Evolutionary conservation across 2,329 filamentous ascomycete species (phyloP).

Genomic region (Sclerotinia sclerotiorum): DNA sequence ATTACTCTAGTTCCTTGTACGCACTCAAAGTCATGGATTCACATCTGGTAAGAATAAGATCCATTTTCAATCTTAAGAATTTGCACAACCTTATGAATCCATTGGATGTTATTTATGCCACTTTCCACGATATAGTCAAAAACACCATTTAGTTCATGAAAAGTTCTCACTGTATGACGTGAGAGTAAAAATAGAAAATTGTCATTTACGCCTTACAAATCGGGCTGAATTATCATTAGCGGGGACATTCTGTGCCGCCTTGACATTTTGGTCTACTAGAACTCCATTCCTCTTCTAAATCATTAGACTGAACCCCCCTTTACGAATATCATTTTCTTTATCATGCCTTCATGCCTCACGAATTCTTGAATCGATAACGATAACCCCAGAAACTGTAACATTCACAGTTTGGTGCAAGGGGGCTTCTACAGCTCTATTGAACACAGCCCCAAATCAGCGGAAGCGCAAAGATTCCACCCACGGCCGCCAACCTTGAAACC

Average conservation of each 20-base stretch:
- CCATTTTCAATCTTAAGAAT: too few relatives aligned
- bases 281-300: conserved; percentile 18
- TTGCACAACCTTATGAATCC: not conserved
- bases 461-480: conserved; percentile 25
- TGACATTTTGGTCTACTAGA: conserved; percentile 13
- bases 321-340: conserved; percentile 19
- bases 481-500: conserved; percentile 25
- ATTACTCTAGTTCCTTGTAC: not conserved
- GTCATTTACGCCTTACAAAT: not conserved
- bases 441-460: conserved; percentile 24
- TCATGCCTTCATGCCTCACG: conserved; percentile 19
- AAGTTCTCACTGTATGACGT: conserved; percentile 1
- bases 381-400: conserved; percentile 12
- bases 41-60: not conserved
- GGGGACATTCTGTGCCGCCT: conserved; percentile 23
- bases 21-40: not conserved
- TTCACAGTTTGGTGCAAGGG: conserved; percentile 11
- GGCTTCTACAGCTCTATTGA: conserved; percentile 18
- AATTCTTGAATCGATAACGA: conserved; percentile 20
- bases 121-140: not conserved
- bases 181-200: conserved; percentile 11
- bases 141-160: not conserved
- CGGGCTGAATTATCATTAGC: conserved; percentile 12
- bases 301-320: conserved; percentile 16
- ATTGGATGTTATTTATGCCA: not conserved